Evolutionary conservation across 192 early-diverging fungal genomes (phyloP).

Genomic region (Gigaspora rosea): DNA sequence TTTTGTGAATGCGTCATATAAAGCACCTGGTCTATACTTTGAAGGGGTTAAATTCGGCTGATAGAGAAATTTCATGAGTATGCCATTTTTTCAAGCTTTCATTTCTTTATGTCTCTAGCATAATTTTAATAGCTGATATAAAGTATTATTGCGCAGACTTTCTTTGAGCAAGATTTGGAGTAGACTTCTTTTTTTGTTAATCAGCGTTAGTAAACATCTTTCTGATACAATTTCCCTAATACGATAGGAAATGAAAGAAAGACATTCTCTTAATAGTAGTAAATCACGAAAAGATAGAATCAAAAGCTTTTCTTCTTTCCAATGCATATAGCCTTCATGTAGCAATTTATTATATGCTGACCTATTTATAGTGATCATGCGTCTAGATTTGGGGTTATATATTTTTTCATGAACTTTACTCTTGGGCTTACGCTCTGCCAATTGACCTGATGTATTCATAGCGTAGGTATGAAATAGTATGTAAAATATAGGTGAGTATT

Average conservation of each 20-base stretch:
- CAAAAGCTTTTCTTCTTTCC: too few relatives aligned
- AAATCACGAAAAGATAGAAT: not conserved
- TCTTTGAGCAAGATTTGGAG: constrained; percentile 18
- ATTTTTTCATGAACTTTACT: constrained; percentile 7
- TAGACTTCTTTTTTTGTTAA: constrained; percentile 26
- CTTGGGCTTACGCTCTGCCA: not conserved
- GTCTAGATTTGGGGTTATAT: constrained; percentile 21
- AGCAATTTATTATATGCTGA: too few relatives aligned
- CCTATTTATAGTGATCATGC: too few relatives aligned
- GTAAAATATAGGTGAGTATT: too few relatives aligned
- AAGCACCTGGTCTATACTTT: constrained; percentile 1
- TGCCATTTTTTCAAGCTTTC: constrained; percentile 8
- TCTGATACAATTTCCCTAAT: not conserved
- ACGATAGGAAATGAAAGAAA: constrained; percentile 1
- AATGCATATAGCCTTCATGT: too few relatives aligned
- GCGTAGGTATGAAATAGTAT: not conserved
- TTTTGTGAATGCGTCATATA: constrained; percentile 12
- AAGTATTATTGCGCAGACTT: not conserved
- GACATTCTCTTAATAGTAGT: constrained; percentile 16
- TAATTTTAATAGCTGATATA: not conserved
- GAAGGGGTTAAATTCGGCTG: not conserved
- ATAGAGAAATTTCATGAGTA: constrained; percentile 22
- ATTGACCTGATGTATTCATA: not conserved
- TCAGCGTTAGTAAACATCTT: constrained; percentile 17
- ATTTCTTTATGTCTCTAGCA: constrained; percentile 1